A percentile compares a stretch with the other conserved stretches of the same genome.
These are phyloP conservation scores for Cryptococcus sp. DNA, from an alignment of 1,284 basidiomycete species.

Conservation along the genomic window DNA sequence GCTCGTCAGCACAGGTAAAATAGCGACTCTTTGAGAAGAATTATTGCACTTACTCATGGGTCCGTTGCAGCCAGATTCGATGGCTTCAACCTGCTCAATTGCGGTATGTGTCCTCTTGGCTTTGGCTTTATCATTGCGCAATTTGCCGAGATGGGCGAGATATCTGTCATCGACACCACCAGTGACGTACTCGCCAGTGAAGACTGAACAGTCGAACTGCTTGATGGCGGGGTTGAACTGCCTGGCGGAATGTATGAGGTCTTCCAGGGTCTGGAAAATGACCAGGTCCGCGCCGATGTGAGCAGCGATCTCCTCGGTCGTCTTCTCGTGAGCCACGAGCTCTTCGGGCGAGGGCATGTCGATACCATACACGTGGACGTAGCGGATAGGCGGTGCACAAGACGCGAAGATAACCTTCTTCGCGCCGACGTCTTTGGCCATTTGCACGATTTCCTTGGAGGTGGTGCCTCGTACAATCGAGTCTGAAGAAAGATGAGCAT, in stretches of 20 bases:
- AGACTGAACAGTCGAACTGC: constrained; percentile 95
- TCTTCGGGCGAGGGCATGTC: constrained; percentile 97
- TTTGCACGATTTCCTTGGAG: constrained; percentile 98
- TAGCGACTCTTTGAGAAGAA: background rate
- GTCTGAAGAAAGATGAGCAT: constrained; percentile 59
- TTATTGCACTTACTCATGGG: constrained; percentile 48
- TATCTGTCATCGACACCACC: constrained; percentile 91
- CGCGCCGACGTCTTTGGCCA: constrained; percentile 99
- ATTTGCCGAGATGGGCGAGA: constrained; percentile 70
- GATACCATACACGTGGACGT: constrained; percentile 97
- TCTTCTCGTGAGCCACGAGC: constrained; percentile 85
- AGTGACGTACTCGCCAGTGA: constrained; percentile 95
- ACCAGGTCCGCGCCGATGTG: constrained; percentile 95
- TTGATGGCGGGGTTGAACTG: constrained; percentile 80
- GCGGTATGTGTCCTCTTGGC: constrained; percentile 46
- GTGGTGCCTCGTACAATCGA: constrained; percentile 99
- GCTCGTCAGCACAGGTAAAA: constrained; percentile 1
- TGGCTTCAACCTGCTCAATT: constrained; percentile 35
- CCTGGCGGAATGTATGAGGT: constrained; percentile 84
- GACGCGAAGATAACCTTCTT: constrained; percentile 95
- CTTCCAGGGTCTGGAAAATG: constrained; percentile 93
- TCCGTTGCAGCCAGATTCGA: constrained; percentile 44
- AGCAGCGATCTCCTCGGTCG: constrained; percentile 72
- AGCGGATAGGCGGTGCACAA: constrained; percentile 92
- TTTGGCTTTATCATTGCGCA: constrained; percentile 85